Conservation (phyloP, 1,139 yeast genomes). For the Saccharomyces hybrid region DNA sequence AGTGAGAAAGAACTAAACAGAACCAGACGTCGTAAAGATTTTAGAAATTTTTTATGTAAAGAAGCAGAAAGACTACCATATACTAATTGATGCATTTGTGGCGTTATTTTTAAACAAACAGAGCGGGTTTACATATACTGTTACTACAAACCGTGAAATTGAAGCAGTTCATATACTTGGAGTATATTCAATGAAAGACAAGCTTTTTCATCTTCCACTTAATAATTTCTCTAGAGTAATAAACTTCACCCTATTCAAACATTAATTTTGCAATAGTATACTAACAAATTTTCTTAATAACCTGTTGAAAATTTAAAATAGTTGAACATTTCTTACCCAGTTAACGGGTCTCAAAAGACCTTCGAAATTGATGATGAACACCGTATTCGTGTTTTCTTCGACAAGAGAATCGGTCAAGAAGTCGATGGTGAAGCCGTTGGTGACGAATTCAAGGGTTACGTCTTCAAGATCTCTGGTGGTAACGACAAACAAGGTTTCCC, state of each 20-base stretch:
- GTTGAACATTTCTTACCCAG: conserved; percentile 99
- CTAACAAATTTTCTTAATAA: neutral
- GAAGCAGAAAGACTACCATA: neutral
- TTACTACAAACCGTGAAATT: too few relatives aligned
- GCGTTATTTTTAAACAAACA: neutral
- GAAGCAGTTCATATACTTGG: neutral
- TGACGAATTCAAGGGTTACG: conserved; percentile 99
- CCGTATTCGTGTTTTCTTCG: conserved; percentile 97
- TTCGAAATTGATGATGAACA: conserved; percentile 98
- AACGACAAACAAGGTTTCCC: conserved; percentile 99
- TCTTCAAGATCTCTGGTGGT: conserved; percentile 98
- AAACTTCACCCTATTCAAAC: neutral
- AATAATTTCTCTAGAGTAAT: neutral
- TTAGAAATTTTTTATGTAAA: too few relatives aligned
- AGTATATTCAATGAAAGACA: neutral
- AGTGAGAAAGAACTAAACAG: neutral
- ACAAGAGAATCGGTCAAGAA: conserved; percentile 99
- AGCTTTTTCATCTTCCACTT: neutral
- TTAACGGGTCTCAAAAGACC: conserved; percentile 99
- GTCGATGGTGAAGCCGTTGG: conserved; percentile 98
- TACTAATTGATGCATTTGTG: neutral
- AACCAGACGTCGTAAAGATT: neutral
- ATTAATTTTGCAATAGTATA: neutral
- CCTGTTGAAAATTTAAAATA: conserved; percentile 23
- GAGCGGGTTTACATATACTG: neutral